These are phyloP conservation scores for Salix suchowensis DNA, from an alignment of 345 rosid genomes.

Conservation along the genomic window DNA sequence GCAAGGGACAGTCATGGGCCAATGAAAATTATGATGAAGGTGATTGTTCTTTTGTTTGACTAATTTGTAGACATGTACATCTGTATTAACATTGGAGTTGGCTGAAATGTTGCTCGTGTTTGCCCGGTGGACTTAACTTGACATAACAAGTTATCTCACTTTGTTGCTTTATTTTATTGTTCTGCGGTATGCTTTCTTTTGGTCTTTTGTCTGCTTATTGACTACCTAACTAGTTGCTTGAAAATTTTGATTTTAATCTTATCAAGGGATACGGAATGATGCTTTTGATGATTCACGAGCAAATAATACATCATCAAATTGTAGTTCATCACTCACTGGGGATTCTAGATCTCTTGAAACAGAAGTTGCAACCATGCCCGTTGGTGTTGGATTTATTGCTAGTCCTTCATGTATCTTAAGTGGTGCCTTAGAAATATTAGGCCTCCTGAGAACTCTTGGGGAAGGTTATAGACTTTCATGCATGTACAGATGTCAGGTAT, in stretches of 20 bases:
- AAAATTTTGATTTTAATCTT: constrained; percentile 12
- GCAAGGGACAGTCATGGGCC: constrained; percentile 85
- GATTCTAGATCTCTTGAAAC: constrained; percentile 57
- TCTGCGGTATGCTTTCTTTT: background rate
- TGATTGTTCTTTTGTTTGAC: constrained; percentile 24
- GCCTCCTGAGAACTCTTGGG: constrained; percentile 74
- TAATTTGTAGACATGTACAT: constrained; percentile 2
- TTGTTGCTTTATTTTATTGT: background rate
- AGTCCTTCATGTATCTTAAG: constrained; percentile 47
- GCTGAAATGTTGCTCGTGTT: background rate
- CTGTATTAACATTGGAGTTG: background rate
- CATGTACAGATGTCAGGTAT: constrained; percentile 85
- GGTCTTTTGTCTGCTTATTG: constrained; percentile 4
- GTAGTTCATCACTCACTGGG: constrained; percentile 43
- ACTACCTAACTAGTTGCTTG: constrained; percentile 9
- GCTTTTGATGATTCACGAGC: constrained; percentile 66
- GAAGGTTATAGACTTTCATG: constrained; percentile 92
- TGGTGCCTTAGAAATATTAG: constrained; percentile 68
- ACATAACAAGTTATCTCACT: background rate
- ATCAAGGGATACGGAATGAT: constrained; percentile 68
- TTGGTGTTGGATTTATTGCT: constrained; percentile 40
- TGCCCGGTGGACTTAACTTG: constrained; percentile 1
- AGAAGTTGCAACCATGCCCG: constrained; percentile 48
- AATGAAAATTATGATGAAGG: constrained; percentile 93
- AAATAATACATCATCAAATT: constrained; percentile 46